Base-by-base conservation (phyloP, 2,329 filamentous ascomycete species). In the Davidsoniella eucalypti region DNA sequence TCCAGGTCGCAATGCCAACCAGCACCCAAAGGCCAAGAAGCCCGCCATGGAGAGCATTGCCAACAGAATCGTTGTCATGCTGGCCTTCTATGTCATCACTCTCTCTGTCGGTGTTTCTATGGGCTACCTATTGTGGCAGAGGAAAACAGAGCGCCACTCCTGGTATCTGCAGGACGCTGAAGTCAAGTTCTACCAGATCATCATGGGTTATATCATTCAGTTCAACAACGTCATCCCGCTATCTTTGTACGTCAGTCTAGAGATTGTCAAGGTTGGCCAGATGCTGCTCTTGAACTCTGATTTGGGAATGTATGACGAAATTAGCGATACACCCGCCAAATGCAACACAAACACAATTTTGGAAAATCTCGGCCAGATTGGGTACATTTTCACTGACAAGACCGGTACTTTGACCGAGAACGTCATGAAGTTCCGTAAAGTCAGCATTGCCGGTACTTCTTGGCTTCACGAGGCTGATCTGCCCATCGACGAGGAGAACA, bases 191-290 rank as follows among this genome's bases (percentile, higher is more conserved):
- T 77, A 86, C 56, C 80, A 87, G 33, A 87, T 93, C 53, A 81
- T 95, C 56, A 81, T 90, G 25, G 87, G 85, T 0, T 95, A 87
- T 61, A 78, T 94, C 56, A 94, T 96, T 65, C 90, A 94, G 78
- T 94, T 94, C 66, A 96, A 95, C 64, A 96, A 92, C 38, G 79
- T 94, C 65, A 88, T 95, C 53, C 90, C 90, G 0, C 73, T 96
- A 14, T 87, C 87, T 0, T 72, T 96, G 0, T 96, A 94, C 57
- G 85, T 96, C 57, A 92, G 82, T 61, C 70, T 96, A 63, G 88
- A 96, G 56, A 72, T 94, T 52, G 81, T 92, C 63, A 93, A 93
- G 62, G 70, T 93, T 6, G 82, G 74, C 3, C 75, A 79, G 60
- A 81, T 94, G 70, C 70, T 88, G 51, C 75, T 94, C 61, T 64